phyloP scores from a whole-genome alignment of 2,329 filamentous ascomycete species.

The Emergomyces pasteurianus region DNA sequence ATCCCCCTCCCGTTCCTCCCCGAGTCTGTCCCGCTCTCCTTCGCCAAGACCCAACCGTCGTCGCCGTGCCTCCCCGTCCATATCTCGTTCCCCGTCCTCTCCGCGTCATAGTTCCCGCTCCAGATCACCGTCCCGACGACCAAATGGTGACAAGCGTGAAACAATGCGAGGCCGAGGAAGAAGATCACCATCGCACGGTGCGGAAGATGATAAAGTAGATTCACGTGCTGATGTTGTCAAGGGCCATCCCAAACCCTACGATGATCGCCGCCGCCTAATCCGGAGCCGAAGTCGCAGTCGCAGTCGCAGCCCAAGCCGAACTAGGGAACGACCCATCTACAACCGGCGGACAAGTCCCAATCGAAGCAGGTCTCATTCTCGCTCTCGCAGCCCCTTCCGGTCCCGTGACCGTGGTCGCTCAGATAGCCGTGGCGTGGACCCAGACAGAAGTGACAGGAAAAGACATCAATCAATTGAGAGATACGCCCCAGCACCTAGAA shows the following conservation, averaged over 20 bases:
- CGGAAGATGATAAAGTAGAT: conserved; percentile 30
- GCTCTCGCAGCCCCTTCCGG: conserved; percentile 15
- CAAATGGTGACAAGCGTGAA: conserved; percentile 19
- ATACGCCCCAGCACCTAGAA: conserved; percentile 32
- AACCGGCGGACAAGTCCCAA: conserved; percentile 19
- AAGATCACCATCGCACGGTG: conserved; percentile 34
- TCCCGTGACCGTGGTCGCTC: conserved; percentile 11
- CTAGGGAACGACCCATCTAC: conserved; percentile 20
- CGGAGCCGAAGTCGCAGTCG: conserved; percentile 16
- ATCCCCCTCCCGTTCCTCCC: conserved; percentile 28
- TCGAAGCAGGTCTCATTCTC: conserved; percentile 16
- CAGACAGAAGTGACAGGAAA: conserved; percentile 24
- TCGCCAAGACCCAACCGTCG: conserved; percentile 19
- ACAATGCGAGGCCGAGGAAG: conserved; percentile 25
- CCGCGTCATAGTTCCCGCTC: conserved; percentile 28
- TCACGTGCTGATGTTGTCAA: conserved; percentile 40
- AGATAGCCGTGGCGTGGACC: conserved; percentile 20
- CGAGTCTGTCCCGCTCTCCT: conserved; percentile 26
- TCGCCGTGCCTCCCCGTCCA: conserved; percentile 2
- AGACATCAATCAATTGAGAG: conserved; percentile 34
- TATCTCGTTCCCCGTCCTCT: conserved; percentile 27
- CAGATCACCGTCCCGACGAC: conserved; percentile 24
- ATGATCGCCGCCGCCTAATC: conserved; percentile 32
- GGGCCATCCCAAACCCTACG: conserved; percentile 27
- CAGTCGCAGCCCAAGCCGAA: background rate